A percentile compares a stretch with the other conserved stretches of the same genome.
phyloP scores from a whole-genome alignment of 306 rosid species.

The Quercus wislizeni region DNA sequence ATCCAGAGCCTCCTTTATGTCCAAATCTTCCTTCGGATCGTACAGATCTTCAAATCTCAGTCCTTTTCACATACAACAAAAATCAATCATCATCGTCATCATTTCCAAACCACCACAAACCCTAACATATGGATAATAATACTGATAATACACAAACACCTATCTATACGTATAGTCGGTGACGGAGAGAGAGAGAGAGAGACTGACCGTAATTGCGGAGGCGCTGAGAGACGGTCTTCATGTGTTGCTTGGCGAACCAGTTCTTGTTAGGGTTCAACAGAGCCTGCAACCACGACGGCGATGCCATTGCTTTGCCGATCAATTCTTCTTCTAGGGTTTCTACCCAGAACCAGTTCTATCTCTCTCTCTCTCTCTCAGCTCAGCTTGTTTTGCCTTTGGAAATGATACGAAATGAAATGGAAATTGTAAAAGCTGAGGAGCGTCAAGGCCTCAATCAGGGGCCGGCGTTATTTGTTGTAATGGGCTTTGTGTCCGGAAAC shows the following conservation, averaged over 20 bases:
- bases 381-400: no score
- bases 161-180: no score
- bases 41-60: slow-evolving; percentile 58
- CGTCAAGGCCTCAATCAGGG: no score
- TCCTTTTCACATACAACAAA: slow-evolving; percentile 19
- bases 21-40: slow-evolving; percentile 51
- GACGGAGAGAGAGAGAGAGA: no score
- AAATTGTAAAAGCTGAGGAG: no score
- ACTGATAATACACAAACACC: no score
- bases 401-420: no score
- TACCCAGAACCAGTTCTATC: no score
- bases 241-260: slow-evolving; percentile 52
- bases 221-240: slow-evolving; percentile 42
- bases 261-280: slow-evolving; percentile 46
- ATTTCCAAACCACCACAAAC: not conserved
- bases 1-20: slow-evolving; percentile 53
- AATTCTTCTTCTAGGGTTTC: not conserved
- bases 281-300: slow-evolving; percentile 28
- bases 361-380: no score
- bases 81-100: not conserved
- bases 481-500: no score
- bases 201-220: slow-evolving; percentile 46
- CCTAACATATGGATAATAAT: not conserved
- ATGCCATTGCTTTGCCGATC: slow-evolving; percentile 33
- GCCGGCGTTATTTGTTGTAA: no score